phyloP scores from a whole-genome alignment of 2,329 filamentous ascomycete species.

The Dichotomopilus funicola region DNA sequence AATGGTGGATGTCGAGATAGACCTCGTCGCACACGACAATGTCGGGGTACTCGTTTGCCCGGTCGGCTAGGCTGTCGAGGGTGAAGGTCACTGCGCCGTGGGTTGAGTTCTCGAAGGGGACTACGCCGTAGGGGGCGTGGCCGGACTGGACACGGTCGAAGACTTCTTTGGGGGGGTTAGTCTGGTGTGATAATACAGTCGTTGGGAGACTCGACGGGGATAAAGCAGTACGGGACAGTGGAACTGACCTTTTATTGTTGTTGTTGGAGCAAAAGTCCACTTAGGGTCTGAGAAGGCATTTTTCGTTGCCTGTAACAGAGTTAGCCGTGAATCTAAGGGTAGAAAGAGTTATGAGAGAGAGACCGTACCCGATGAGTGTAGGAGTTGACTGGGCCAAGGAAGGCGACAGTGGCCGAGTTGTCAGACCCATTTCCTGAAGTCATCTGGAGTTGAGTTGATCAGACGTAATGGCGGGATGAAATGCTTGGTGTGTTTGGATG shows the following conservation, averaged over 20 bases:
- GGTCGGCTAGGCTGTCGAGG: conserved; percentile 80
- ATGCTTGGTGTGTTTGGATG: too few species aligned
- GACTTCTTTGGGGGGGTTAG: conserved; percentile 51
- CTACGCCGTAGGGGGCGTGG: conserved; percentile 63
- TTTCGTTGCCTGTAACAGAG: conserved; percentile 27
- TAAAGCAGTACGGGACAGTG: neutral
- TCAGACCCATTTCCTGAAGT: neutral
- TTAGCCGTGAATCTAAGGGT: neutral
- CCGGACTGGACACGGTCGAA: conserved; percentile 70
- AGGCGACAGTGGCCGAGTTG: conserved; percentile 19
- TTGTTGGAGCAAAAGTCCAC: conserved; percentile 44
- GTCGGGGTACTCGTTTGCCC: conserved; percentile 55
- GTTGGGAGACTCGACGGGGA: neutral
- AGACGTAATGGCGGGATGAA: too few species aligned
- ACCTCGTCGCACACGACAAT: conserved; percentile 75
- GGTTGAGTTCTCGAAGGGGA: conserved; percentile 93
- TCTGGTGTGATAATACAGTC: neutral
- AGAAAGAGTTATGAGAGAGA: neutral
- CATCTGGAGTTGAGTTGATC: too few species aligned
- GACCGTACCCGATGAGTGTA: conserved; percentile 25
- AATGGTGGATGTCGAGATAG: conserved; percentile 85
- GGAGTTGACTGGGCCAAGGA: conserved; percentile 23
- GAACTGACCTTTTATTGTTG: conserved; percentile 41
- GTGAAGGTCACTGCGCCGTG: conserved; percentile 90
- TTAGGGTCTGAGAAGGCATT: conserved; percentile 40